Evolutionary conservation across 192 early-diverging fungal species (phyloP), one percentile per base, ranked within the genome.

Genomic region (Entomortierella lignicola): DNA sequence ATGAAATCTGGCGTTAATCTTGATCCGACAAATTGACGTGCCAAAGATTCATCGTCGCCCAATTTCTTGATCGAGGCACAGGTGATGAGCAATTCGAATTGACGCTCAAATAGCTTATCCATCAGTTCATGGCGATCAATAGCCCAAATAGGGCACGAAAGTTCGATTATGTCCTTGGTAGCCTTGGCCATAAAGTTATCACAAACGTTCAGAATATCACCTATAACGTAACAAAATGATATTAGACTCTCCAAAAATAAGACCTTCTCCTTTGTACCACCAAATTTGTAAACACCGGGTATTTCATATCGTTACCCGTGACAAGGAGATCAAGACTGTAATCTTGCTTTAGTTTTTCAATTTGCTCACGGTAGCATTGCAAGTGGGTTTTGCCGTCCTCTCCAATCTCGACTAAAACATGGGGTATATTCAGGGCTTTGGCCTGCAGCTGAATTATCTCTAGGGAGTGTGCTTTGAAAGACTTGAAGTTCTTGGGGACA

Each of bases 191-290:
- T 88, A 63, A 91, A 90, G 52, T 84, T 77, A 57, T 86, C 82
- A 56, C 90, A 89, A 2, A 90, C 85, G 29, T 86, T 85, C 29
- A 88, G 57, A 55, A 90, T 90, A 32, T 91, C 90, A 13, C 90
- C 86, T 79, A 63, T 0, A 60, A 34, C 2, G 42, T 43, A 7
- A 25, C 56, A 54, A 21, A 4, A 32, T 6, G 34, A 27, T 25
- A 34, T 27, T 2, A 27, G 23, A 54, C 2, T 5, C 26, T 54
- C 6, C 2, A 8, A 8, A 7, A 10, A 15, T 25, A 13, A 13
- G 10, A 10, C 10, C 11, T 26, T 4, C 26, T 15, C 7, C 27
- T 29, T 29, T 47, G 44, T 47, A 15, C 17, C 8, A 47, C 44
- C 44, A 47, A 15, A 4, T 37, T 37, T 37, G 34, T 17, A 3